Evolutionary conservation across 2,329 filamentous ascomycete species (phyloP), one percentile per base, ranked within the genome.

Genomic region (Trichophyton benhamiae): DNA sequence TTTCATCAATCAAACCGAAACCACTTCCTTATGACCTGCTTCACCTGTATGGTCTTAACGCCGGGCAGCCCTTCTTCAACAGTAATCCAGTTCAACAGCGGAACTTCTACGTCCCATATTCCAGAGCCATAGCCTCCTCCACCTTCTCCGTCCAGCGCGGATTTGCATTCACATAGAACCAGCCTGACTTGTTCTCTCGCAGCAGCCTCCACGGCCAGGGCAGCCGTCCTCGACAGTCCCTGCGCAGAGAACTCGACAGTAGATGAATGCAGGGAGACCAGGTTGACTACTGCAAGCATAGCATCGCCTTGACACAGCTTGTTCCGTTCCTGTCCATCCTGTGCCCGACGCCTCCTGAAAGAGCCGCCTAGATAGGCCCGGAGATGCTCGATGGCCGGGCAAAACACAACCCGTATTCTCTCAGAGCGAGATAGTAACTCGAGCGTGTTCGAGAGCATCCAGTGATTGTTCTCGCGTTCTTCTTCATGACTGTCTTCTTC

Each of bases 381-480:
- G 5, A 96, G 81, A 71, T 88, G 85, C 22, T 87, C 84, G 60
- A 94, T 80, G 1, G 87, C 89, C 0, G 89, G 84, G 60, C 84
- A 82, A 74, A 95, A 96, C 41, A 83, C 76, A 7, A 91, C 73
- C 60, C 82, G 83, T 64, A 95, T 81, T 67, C 86, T 83, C 33
- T 84, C 82, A 6, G 89, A 86, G 2, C 82, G 80, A 55, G 86
- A 82, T 30, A 91, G 78, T 64, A 89, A 82, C 60, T 85, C 81
- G 13, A 96, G 82, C 0, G 87, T 85, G 30, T 85, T 82, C 15
- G 79, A 76, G 5, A 89, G 74, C 6, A 90, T 76, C 38, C 71
- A 66, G 52, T 55, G 52, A 15, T 20, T n/a, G 6, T 36, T 36
- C 8, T 36, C 52, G 9, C 2, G 9, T n/a, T 17, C 13, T 36